Percentiles rank a stretch among this genome's conserved stretches.
These are phyloP conservation scores for Cenchrus americanus DNA, from an alignment of 176 grass and related monocot genomes.

Conservation along the genomic window DNA sequence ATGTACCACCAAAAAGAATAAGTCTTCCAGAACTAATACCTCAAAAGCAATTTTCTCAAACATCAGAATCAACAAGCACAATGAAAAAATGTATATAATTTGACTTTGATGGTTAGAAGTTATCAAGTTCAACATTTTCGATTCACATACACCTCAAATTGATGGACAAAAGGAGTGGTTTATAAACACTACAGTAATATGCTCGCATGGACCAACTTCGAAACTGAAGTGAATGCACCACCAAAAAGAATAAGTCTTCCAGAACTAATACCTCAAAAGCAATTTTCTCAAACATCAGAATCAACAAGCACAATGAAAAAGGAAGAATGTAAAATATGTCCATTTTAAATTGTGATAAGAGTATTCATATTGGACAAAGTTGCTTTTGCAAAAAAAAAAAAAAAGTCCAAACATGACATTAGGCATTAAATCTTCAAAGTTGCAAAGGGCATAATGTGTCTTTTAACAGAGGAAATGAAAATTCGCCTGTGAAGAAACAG, in stretches of 20 bases:
- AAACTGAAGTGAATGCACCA: not conserved
- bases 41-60: no score
- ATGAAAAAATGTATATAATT: no score
- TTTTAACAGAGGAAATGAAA: not conserved
- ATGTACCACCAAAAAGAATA: no score
- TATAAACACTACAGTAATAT: not conserved
- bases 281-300: no score
- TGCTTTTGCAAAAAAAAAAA: not conserved
- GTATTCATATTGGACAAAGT: slow-evolving; percentile 5
- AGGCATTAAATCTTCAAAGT: not conserved
- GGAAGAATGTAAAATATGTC: slow-evolving; percentile 12
- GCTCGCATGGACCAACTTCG: not conserved
- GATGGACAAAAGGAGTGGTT: not conserved
- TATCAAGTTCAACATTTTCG: no score
- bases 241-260: no score
- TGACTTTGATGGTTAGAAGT: no score
- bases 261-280: no score
- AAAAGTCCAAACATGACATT: slow-evolving; percentile 1
- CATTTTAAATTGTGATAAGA: slow-evolving; percentile 13
- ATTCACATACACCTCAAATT: no score
- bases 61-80: no score
- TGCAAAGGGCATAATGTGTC: not conserved
- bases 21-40: no score
- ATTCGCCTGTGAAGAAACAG: not conserved
- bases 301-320: not conserved